phyloP scores from a whole-genome alignment of 305 asterid genomes.

The Solanum hybrid region DNA sequence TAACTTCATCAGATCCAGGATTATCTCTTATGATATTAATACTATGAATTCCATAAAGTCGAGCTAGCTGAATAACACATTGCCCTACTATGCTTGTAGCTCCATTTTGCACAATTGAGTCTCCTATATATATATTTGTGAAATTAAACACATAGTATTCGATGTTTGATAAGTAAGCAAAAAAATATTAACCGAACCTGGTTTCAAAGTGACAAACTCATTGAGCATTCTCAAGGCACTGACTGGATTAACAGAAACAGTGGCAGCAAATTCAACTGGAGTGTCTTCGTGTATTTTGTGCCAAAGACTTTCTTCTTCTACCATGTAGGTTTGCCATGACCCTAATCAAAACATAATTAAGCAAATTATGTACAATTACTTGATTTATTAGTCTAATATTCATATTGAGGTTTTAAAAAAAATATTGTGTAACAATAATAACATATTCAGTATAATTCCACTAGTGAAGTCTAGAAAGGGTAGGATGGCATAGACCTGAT shows the following conservation, averaged over 20 bases:
- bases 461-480: neutral
- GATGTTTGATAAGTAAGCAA: neutral
- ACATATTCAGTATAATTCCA: neutral
- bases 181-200: conserved; percentile 38
- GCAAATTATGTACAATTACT: neutral
- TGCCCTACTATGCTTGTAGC: conserved; percentile 95
- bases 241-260: conserved; percentile 81
- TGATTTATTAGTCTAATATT: neutral
- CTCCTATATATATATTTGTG: conserved; percentile 32
- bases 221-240: conserved; percentile 85
- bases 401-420: neutral
- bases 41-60: conserved; percentile 53
- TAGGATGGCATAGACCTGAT: neutral
- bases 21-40: conserved; percentile 79
- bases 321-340: conserved; percentile 89
- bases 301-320: conserved; percentile 71
- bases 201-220: conserved; percentile 65
- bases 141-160: neutral
- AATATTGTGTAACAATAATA: neutral
- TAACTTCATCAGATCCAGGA: conserved; percentile 66
- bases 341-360: conserved; percentile 25
- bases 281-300: conserved; percentile 64
- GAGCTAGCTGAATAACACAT: conserved; percentile 86
- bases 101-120: conserved; percentile 86
- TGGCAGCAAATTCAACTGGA: conserved; percentile 77